Evolutionary conservation across 1,284 basidiomycete species (phyloP), one percentile per base, ranked within the genome.

Genomic region (Pascua guehoae): DNA sequence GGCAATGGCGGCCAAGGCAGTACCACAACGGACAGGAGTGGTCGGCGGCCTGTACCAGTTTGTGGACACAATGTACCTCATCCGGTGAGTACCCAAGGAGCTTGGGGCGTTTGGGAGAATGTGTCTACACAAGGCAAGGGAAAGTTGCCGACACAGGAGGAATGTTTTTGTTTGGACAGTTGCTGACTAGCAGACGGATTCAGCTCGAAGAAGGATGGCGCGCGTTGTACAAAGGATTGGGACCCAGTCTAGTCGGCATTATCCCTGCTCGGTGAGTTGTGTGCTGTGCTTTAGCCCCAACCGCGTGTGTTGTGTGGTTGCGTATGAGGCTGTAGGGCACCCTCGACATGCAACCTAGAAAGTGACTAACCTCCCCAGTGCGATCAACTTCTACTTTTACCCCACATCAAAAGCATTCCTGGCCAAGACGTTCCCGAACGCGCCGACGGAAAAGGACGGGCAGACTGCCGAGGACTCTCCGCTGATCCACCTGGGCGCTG

Each of bases 371-470:
- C 41, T 3, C 12, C 14, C 7, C 64, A 79, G 81, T 49, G 79
- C 92, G 8, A 98, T 98, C 81, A 94, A 97, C 78, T 99, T 98
- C 78, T 98, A 89, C 81, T 89, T 91, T 14, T 99, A 99, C 68
- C 96, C 95, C 17, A 98, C 96, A 68, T 92, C 93, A 49, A 99
- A 99, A 76, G 87, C 87, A 45, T 78, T 95, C 60, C 88, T 96
- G 51, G 91, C 94, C 12, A 82, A 88, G 50, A 74, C 81, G 16
- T 91, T 97, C 78, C 76, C 76, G 1, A 70, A 71, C 58, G 70
- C 72, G 14, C 70, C 69, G 15, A 64, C 63, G 11, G 70, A 67
- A 41, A 91, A 94, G 70, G 68, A 85, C 11, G 72, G 68, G 0
- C 72, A 72, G 56, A 71, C 72, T 24, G 89, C 93, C 1, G 77